These are phyloP conservation scores for Vigna radiata DNA, from an alignment of 306 rosid species.

Conservation along the genomic window DNA sequence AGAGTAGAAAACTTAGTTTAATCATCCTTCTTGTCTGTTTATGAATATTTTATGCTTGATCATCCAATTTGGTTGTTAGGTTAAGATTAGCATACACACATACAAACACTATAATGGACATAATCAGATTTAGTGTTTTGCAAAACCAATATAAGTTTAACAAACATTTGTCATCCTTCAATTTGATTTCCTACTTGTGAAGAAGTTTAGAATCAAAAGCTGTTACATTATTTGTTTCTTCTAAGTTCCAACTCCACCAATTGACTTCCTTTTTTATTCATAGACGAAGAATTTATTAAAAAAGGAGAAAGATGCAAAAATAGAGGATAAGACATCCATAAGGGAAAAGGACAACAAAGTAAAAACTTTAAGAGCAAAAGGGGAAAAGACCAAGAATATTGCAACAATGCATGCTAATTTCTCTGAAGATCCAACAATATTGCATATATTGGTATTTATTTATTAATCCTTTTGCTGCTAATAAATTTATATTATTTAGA, in stretches of 20 bases:
- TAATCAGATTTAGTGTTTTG: neutral
- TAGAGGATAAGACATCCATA: neutral
- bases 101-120: neutral
- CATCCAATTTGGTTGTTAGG: neutral
- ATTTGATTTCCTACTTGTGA: neutral
- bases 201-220: neutral
- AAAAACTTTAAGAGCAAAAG: neutral
- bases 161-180: neutral
- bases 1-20: neutral
- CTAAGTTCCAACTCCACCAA: neutral
- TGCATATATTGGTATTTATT: slow-evolving; percentile 8
- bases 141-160: neutral
- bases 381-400: neutral
- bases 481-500: neutral
- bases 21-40: neutral
- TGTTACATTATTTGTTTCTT: neutral
- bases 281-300: neutral
- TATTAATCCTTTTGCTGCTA: neutral
- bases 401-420: neutral
- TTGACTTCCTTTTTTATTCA: neutral
- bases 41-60: neutral
- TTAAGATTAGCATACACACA: neutral
- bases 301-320: neutral
- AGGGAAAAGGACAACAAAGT: neutral
- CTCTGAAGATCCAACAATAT: neutral